phyloP scores from a whole-genome alignment of 116 monocot genomes.

The Cymodocea nodosa region DNA sequence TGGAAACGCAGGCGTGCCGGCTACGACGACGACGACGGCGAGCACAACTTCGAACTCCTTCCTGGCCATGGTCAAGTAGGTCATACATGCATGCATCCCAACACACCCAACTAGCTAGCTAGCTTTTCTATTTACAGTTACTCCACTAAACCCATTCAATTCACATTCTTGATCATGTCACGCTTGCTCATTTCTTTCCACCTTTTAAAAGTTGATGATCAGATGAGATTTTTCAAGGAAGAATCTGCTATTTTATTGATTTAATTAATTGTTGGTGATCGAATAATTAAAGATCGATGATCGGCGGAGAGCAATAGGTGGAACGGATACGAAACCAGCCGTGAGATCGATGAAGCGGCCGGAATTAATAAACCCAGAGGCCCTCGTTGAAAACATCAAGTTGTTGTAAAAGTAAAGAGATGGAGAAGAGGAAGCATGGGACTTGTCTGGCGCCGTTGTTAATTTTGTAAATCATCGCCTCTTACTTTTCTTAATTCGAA shows the following conservation, averaged over 20 bases:
- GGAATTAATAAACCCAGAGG: slow-evolving; percentile 4
- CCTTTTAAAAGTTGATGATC: no score
- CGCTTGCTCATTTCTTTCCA: not conserved
- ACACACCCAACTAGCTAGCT: no score
- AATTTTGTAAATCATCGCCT: not conserved
- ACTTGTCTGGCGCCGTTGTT: not conserved
- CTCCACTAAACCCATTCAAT: no score
- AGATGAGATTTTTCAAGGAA: not conserved
- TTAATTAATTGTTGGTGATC: no score
- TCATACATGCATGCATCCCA: no score
- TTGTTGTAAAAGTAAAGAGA: not conserved
- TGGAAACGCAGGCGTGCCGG: not conserved
- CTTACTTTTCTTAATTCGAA: not conserved
- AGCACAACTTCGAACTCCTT: slow-evolving; percentile 24
- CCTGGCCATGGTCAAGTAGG: slow-evolving; percentile 40
- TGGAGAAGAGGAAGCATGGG: no score
- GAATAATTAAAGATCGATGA: slow-evolving; percentile 1
- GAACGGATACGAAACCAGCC: no score
- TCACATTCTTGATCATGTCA: not conserved
- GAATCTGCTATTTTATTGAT: slow-evolving; percentile 9
- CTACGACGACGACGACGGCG: slow-evolving; percentile 8
- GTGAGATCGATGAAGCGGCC: no score
- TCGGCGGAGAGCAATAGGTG: not conserved
- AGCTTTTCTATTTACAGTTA: no score
- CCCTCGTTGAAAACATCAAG: not conserved